Evolutionary conservation across 257 asterid genomes (phyloP), one percentile per base, ranked within the genome.

Genomic region (Agastache rugosa): DNA sequence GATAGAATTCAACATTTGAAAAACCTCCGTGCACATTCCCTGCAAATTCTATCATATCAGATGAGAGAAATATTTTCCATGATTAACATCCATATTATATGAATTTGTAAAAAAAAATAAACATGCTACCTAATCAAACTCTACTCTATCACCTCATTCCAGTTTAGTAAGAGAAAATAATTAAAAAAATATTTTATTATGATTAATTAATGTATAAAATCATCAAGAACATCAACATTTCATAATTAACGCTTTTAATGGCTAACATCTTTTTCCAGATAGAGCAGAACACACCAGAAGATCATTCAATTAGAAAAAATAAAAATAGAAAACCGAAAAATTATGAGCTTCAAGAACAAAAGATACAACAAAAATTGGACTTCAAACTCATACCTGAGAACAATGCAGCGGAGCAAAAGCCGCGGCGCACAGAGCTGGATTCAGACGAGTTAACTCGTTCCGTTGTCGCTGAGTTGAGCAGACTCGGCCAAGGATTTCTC

Each of bases 21-120:
- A 56, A 47, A 63, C 69, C 76, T 66, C 79, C 78, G 47, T 14
- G 44, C 48, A 73, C 23, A 60, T 53, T 65, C 48, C 88, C 95
- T 90, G 87, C 63, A 69, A 20, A 53, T 73, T 59, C 47, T 20
- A 41, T 19, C 50, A 44, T 59, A 74, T 64, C 71, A 31, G 59
- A 62, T 59, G 4, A 29, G 34, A 29, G 0, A 29, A 1, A 29
- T 61, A 67, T 47, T 35, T 60, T n/a, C 31, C 64, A 62, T 16
- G 47, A 19, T 47, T 8, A 9, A 16, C 29, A 37, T 8, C 15
- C 42, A 61, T n/a, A 25, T 6, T 4, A 6, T 29, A 45, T 27
- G 25, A 65, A 63, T 50, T 29, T 29, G 34, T 29, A 31, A 31
- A 31, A 31, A 31, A 31, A 0, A 5, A 31, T 0, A 31, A 7